Evolutionary conservation across 1,139 yeast species (phyloP), one percentile per base, ranked within the genome.

Genomic region (Zygosaccharomyces sapae): DNA sequence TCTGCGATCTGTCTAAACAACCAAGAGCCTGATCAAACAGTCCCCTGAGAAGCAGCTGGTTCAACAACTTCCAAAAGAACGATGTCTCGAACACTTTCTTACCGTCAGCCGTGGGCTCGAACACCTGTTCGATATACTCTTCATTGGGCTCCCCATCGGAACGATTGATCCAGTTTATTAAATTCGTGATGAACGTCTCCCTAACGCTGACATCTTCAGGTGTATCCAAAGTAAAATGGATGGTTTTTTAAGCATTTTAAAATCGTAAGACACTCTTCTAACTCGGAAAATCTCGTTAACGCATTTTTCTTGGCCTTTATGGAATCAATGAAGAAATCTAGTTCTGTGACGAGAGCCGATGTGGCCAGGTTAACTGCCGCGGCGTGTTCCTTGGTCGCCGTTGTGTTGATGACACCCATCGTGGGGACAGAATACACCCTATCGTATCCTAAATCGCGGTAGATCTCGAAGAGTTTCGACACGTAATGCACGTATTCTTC

Each of bases 141-240:
- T 69, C 69, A 44, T 72, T 77, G 1, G 89, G 88, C 54, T 78
- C 69, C 29, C 73, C 73, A 58, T 83, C 88, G 39, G 81, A 80
- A 48, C 79, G 72, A 59, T 85, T 85, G 31, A 83, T 71, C 92
- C 92, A 85, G 46, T 71, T 73, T 12, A 74, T 65, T 38, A 81
- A 63, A 13, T 55, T 50, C n/a, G 41, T 44, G 33, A 63, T 48
- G 37, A 62, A 58, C n/a, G 43, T 44, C 1, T 61, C 49, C 33
- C 70, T 57, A 10, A 57, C 41, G 13, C 71, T 61, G 29, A 73
- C 75, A 1, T 82, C 79, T 43, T 71, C 74, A 37, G 70, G 70
- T 36, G 69, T 71, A 2, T 70, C 69, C 20, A 68, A 64, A 0
- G 75, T 71, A 57, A 82, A 84, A 53, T 72, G 69, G 33, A 76